phyloP scores from a whole-genome alignment of 768 basidiomycete genomes.

The button mushroom (Agaricus bisporus) region DNA sequence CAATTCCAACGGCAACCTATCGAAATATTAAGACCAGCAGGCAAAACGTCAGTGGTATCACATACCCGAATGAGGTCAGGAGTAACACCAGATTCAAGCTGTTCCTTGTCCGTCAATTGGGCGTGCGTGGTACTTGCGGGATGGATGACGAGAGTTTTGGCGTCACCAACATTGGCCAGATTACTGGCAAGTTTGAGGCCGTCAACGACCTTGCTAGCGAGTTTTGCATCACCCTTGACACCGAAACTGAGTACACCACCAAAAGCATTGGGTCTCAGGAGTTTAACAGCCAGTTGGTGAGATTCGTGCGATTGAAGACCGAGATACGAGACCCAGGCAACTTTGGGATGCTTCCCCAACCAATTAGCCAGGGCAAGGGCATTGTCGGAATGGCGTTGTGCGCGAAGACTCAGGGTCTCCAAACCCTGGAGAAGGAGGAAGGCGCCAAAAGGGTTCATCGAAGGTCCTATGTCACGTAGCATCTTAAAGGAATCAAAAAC shows the following conservation, averaged over 20 bases:
- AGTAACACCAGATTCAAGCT: slow-evolving; percentile 60
- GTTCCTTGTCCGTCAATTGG: slow-evolving; percentile 59
- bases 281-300: slow-evolving; percentile 49
- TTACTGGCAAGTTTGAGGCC: slow-evolving; percentile 63
- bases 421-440: slow-evolving; percentile 76
- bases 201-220: slow-evolving; percentile 62
- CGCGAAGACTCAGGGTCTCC: slow-evolving; percentile 70
- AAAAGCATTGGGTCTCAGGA: slow-evolving; percentile 48
- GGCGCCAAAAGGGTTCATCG: slow-evolving; percentile 64
- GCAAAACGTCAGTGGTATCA: background rate
- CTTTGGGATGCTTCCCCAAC: slow-evolving; percentile 57
- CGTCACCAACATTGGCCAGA: slow-evolving; percentile 69
- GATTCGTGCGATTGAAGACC: slow-evolving; percentile 61
- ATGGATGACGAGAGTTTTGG: slow-evolving; percentile 79
- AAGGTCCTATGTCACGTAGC: slow-evolving; percentile 62
- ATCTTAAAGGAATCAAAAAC: slow-evolving; percentile 22
- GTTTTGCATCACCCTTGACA: slow-evolving; percentile 47
- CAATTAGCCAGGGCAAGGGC: slow-evolving; percentile 62
- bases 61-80: slow-evolving; percentile 63
- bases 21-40: background rate
- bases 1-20: slow-evolving; percentile 30
- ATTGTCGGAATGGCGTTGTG: slow-evolving; percentile 66
- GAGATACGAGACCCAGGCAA: slow-evolving; percentile 76
- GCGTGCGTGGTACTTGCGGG: slow-evolving; percentile 75
- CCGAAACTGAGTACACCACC: slow-evolving; percentile 81